Evolutionary conservation across 768 basidiomycete species (phyloP).

Genomic region (Boletus vermiculosoides): DNA sequence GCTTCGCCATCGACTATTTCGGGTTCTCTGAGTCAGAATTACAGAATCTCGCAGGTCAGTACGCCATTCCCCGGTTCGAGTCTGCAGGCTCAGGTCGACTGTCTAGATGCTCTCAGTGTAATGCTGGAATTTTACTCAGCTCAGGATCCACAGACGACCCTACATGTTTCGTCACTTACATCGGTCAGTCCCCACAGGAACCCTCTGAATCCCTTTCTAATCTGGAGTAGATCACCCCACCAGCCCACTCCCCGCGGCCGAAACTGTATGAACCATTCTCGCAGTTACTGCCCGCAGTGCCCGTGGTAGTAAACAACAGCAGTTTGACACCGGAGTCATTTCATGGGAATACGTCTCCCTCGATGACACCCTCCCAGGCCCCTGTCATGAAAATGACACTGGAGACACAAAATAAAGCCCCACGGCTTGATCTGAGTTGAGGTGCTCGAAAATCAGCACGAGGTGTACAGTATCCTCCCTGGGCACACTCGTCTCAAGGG

Average conservation of each 20-base stretch:
- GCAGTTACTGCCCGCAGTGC: conserved; percentile 27
- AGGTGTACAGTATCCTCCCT: neutral
- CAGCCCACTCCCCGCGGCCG: conserved; percentile 38
- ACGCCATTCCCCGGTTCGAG: neutral
- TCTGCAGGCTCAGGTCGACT: conserved; percentile 2
- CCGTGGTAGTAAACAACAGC: conserved; percentile 32
- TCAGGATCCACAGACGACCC: conserved; percentile 51
- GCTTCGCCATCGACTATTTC: conserved; percentile 68
- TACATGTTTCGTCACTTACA: conserved; percentile 50
- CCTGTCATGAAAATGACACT: conserved; percentile 9
- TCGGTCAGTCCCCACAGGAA: conserved; percentile 41
- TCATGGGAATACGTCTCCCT: conserved; percentile 57
- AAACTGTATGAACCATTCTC: conserved; percentile 42
- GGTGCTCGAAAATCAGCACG: neutral
- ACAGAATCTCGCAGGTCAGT: conserved; percentile 56
- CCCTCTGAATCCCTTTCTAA: conserved; percentile 5
- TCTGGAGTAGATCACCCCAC: conserved; percentile 47
- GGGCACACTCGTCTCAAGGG: neutral
- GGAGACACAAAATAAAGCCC: conserved; percentile 20
- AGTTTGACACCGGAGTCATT: conserved; percentile 58
- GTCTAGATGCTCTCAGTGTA: conserved; percentile 59
- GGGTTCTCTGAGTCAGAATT: conserved; percentile 61
- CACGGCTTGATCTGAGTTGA: conserved; percentile 32
- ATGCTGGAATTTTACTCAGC: conserved; percentile 71
- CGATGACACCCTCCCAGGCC: conserved; percentile 28